phyloP scores from a whole-genome alignment of 352 stramenopile species.

The Pilasporangium apinafurcum region DNA sequence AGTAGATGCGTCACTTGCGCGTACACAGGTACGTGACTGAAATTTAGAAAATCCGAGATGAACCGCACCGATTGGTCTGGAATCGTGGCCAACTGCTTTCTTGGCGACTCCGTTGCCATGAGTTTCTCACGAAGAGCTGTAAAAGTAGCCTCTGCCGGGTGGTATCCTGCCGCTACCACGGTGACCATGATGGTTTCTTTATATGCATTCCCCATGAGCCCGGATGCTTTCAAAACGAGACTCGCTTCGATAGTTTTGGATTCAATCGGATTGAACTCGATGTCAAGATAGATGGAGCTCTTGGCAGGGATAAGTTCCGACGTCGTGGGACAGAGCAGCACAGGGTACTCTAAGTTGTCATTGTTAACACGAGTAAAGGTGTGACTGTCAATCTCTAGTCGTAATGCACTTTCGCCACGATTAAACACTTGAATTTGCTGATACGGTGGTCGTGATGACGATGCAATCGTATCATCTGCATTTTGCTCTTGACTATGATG shows the following conservation, averaged over 20 bases:
- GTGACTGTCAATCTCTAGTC: constrained; percentile 52
- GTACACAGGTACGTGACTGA: constrained; percentile 54
- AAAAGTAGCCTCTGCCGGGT: constrained; percentile 33
- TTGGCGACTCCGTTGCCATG: constrained; percentile 10
- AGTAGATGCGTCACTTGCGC: constrained; percentile 36
- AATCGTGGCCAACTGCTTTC: constrained; percentile 20
- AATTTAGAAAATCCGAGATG: constrained; percentile 43
- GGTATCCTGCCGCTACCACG: constrained; percentile 50
- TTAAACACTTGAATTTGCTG: constrained; percentile 82
- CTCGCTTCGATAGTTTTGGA: constrained; percentile 35
- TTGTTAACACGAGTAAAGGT: constrained; percentile 50
- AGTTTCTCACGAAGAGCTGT: constrained; percentile 19
- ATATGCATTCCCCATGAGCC: constrained; percentile 62
- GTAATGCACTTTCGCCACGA: constrained; percentile 56
- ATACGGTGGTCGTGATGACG: constrained; percentile 20
- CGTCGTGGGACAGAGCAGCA: constrained; percentile 41
- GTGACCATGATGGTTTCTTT: constrained; percentile 59
- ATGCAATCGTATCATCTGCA: neutral
- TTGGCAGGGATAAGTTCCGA: constrained; percentile 56
- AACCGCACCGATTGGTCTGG: constrained; percentile 40
- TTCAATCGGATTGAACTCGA: constrained; percentile 77
- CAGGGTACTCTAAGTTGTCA: constrained; percentile 40
- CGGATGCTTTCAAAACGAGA: constrained; percentile 59
- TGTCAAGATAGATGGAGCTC: constrained; percentile 56
- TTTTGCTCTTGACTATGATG: constrained; percentile 3